Conservation (phyloP, 2,329 filamentous ascomycete species). For the Aspergillus puulaauensis region DNA sequence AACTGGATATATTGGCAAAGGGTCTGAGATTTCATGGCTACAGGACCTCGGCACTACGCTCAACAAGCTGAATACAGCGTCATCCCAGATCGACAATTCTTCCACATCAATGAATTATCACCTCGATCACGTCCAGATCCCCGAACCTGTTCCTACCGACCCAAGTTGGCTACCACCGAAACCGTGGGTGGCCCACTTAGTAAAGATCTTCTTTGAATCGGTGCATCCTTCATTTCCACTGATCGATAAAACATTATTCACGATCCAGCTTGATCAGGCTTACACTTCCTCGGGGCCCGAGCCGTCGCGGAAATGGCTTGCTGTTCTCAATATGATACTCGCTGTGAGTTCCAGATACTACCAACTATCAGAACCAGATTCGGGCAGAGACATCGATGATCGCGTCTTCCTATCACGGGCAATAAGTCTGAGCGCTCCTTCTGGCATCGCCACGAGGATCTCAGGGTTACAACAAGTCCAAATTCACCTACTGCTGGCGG, state of each 20-base stretch:
- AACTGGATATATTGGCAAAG: background rate
- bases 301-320: constrained; percentile 38
- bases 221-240: background rate
- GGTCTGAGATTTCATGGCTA: background rate
- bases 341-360: constrained; percentile 39
- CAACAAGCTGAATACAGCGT: background rate
- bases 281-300: background rate
- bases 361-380: constrained; percentile 16
- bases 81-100: background rate
- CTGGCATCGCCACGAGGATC: background rate
- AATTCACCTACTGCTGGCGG: background rate
- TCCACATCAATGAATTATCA: background rate
- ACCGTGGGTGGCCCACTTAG: background rate
- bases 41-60: background rate
- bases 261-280: background rate
- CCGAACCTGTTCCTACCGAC: background rate
- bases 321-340: constrained; percentile 43
- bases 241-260: background rate
- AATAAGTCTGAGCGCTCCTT: background rate
- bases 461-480: background rate
- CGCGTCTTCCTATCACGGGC: background rate
- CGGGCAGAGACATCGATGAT: background rate
- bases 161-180: background rate
- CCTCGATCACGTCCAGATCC: background rate
- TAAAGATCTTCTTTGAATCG: background rate